Base-by-base conservation (phyloP, 192 early-diverging fungal genomes). In the Gaertneriomyces semiglobifer region DNA sequence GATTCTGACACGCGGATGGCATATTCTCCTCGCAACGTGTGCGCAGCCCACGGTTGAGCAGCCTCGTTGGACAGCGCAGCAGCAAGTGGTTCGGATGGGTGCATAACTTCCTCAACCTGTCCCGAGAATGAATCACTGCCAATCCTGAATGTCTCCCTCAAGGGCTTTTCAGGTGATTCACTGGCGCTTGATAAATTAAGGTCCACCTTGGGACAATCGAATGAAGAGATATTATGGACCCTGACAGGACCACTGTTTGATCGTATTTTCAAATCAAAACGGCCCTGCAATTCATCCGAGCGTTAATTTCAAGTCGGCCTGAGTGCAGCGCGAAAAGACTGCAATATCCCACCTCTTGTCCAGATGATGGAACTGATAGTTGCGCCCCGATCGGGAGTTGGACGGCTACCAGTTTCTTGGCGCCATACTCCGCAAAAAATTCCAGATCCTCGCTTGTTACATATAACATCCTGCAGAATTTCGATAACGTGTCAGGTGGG, bases 221-320 rank as follows among this genome's bases (percentile, higher is more conserved):
- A 33, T 33, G 25, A 33, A 14, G 38, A 42, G 42, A 64, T 14
- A 12, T 48, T 48, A 7, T 25, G 6, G 38, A 20, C 20, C 14
- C 41, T 52, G 18, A 68, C 40, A 19, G 66, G 44, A n/a, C 66
- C 66, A 50, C 46, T 33, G 12, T 68, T 59, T 38, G 58, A 61
- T 12, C 56, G 57, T 8, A 68, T 59, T 40, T 61, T 44, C 40
- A 58, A 44, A 12, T 56, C 58, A 52, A 16, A 68, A 10, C 59
- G 66, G 12, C 42, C 38, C 41, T 68, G 57, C 58, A 40, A 67
- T 25, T 59, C 65, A 53, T 67, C 12, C 20, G 44, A 8, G 11
- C 19, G 41, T 25, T 4, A 25, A 20, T 14, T 14, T 58, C 39
- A 39, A 58, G 8, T 1, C 1, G 14, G 2, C 41, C 59, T 8